These are phyloP conservation scores for Orbilia brochopaga DNA, from an alignment of 2,329 filamentous ascomycete species.

Conservation along the genomic window DNA sequence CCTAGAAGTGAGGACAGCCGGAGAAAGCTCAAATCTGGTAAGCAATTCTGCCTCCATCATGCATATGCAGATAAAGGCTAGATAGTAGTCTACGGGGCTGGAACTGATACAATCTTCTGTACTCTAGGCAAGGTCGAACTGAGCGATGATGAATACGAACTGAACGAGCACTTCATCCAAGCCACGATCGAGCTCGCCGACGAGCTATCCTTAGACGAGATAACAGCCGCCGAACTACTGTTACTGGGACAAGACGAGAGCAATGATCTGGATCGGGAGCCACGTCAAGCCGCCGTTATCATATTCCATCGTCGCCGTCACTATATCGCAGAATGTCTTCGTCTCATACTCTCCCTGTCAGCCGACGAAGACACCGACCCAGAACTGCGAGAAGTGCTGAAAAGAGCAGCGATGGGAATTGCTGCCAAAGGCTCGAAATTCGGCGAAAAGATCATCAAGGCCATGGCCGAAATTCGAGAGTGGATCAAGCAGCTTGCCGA, in stretches of 20 bases:
- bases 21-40: slow-evolving; percentile 72
- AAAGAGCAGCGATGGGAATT: slow-evolving; percentile 65
- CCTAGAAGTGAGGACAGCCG: slow-evolving; percentile 77
- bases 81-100: not conserved
- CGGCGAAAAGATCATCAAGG: slow-evolving; percentile 69
- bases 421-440: slow-evolving; percentile 62
- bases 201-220: slow-evolving; percentile 85
- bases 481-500: slow-evolving; percentile 80
- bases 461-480: slow-evolving; percentile 76
- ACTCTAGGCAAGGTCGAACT: slow-evolving; percentile 74
- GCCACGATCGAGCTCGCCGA: slow-evolving; percentile 81
- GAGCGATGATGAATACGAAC: slow-evolving; percentile 73
- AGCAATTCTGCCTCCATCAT: slow-evolving; percentile 53
- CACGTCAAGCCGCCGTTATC: slow-evolving; percentile 80
- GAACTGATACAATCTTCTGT: not conserved
- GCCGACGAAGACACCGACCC: slow-evolving; percentile 65
- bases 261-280: slow-evolving; percentile 71
- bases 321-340: slow-evolving; percentile 80
- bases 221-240: slow-evolving; percentile 78
- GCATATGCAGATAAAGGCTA: not conserved
- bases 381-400: slow-evolving; percentile 63
- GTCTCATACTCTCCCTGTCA: slow-evolving; percentile 74
- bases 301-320: slow-evolving; percentile 85
- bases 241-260: slow-evolving; percentile 74
- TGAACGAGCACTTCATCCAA: slow-evolving; percentile 89